Evolutionary conservation across 192 early-diverging fungal species (phyloP), one percentile per base, ranked within the genome.

Genomic region (Rhizoclosmatium globosum): DNA sequence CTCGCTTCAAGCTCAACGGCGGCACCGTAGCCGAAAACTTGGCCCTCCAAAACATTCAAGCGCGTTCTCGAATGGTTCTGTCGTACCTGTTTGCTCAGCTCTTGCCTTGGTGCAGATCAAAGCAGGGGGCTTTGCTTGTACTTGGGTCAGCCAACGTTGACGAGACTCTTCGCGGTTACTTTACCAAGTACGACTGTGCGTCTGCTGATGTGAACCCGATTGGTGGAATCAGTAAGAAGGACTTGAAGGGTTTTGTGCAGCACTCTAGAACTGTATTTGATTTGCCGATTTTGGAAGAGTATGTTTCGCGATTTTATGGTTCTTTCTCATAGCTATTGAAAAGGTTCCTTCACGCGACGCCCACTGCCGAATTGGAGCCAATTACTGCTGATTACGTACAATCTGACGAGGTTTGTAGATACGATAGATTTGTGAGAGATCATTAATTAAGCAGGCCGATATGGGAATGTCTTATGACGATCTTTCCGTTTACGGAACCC

Each of bases 381-480:
- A 91, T 94, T 48, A 94, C 96, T 1, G 87, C 86, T 19, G 82
- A 82, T 50, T 96, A 97, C 81, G 88, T 89, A 39, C 98, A 99
- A 81, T 90, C 92, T 0, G 98, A 98, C 82, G 98, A 98, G 79
- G 92, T 89, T 41, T 41, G 45, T 70, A 4, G 2, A 39, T 23
- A 15, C 21, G 15, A 38, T 47, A 39, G 65, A 57, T 2, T 41
- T 57, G 2, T 15, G 42, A 7, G 53, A 2, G 1, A 59, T n/a
- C 17, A 50, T 66, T 21, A 47, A 79, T 80, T 31, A n/a, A n/a
- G n/a, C n/a, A 82, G 85, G 87, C 85, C 31, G 98, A 99, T 77
- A 99, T 99, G 98, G 96, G 96, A 13, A 99, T 99, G 97, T 93
- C 93, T 19, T 99, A 99, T 82, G 91, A 92, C 17, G 98, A 99